phyloP scores from a whole-genome alignment of 129 eudicot genomes.

The Chrysanthemum seticuspe region DNA sequence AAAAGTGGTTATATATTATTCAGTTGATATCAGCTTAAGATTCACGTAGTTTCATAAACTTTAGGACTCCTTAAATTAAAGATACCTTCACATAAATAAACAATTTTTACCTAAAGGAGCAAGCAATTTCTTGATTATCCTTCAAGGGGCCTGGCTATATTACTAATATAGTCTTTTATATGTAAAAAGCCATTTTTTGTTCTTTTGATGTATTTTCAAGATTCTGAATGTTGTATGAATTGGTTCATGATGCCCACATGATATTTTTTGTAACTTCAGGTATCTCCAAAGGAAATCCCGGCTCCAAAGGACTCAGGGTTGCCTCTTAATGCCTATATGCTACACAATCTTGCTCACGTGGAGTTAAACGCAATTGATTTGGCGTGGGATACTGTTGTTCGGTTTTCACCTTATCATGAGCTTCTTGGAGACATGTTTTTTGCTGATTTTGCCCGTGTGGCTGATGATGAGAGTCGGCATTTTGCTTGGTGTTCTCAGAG shows the following conservation, averaged over 20 bases:
- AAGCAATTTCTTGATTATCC: no score
- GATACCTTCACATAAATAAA: no score
- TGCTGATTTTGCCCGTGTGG: slow-evolving; percentile 94
- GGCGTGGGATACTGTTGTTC: slow-evolving; percentile 98
- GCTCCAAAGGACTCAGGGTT: slow-evolving; percentile 74
- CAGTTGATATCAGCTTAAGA: not conserved
- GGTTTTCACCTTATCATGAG: slow-evolving; percentile 74
- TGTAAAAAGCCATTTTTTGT: not conserved
- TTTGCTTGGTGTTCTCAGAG: slow-evolving; percentile 97
- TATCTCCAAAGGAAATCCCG: slow-evolving; percentile 88
- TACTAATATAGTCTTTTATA: not conserved
- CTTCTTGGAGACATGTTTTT: slow-evolving; percentile 89
- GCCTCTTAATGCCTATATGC: slow-evolving; percentile 93
- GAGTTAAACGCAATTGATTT: slow-evolving; percentile 96
- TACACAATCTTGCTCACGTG: slow-evolving; percentile 97
- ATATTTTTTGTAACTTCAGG: slow-evolving; percentile 42
- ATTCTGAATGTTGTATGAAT: not conserved
- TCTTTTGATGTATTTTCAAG: not conserved
- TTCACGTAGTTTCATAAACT: slow-evolving; percentile 8
- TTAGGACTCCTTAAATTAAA: not conserved
- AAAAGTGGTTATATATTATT: no score
- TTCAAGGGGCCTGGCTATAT: no score
- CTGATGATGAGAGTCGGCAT: slow-evolving; percentile 99
- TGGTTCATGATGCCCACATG: not conserved
- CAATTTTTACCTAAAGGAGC: no score